phyloP scores from a whole-genome alignment of 1,284 basidiomycete genomes.

The Neonothopanus nambi region DNA sequence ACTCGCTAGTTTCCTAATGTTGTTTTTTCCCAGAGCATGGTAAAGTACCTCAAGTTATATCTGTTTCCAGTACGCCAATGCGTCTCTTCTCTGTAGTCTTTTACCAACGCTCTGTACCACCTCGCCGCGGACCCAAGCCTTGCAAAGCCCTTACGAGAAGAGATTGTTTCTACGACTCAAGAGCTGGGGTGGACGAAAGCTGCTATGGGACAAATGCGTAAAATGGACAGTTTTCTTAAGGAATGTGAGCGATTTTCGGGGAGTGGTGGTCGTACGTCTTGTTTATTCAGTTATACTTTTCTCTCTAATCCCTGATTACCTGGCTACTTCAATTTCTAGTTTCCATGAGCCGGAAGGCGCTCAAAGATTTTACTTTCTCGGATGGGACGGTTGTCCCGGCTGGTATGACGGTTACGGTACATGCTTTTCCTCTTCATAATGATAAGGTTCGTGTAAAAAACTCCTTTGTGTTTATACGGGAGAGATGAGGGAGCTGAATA shows the following conservation, averaged over 20 bases:
- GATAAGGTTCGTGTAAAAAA: constrained; percentile 14
- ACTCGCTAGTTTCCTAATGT: constrained; percentile 31
- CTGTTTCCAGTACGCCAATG: neutral
- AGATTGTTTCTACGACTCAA: constrained; percentile 30
- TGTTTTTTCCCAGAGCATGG: too few relatives aligned
- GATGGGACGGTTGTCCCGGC: constrained; percentile 26
- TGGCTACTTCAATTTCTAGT: constrained; percentile 18
- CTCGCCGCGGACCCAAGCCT: constrained; percentile 37
- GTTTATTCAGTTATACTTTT: neutral
- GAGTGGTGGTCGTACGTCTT: neutral
- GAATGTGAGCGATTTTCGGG: too few relatives aligned
- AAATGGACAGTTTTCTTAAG: too few relatives aligned
- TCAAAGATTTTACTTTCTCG: constrained; percentile 27
- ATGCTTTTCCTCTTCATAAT: constrained; percentile 19
- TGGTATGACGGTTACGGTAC: constrained; percentile 20
- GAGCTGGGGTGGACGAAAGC: constrained; percentile 31
- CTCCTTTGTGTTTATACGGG: too few relatives aligned
- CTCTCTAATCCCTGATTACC: neutral
- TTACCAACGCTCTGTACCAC: constrained; percentile 15
- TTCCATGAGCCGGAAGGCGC: constrained; percentile 18
- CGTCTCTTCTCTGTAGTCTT: neutral
- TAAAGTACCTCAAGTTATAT: neutral
- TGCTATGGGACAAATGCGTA: too few relatives aligned
- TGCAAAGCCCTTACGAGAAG: constrained; percentile 35
- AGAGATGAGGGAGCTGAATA: too few relatives aligned